Conservation (phyloP, 768 basidiomycete species). For the Suillus discolor region DNA sequence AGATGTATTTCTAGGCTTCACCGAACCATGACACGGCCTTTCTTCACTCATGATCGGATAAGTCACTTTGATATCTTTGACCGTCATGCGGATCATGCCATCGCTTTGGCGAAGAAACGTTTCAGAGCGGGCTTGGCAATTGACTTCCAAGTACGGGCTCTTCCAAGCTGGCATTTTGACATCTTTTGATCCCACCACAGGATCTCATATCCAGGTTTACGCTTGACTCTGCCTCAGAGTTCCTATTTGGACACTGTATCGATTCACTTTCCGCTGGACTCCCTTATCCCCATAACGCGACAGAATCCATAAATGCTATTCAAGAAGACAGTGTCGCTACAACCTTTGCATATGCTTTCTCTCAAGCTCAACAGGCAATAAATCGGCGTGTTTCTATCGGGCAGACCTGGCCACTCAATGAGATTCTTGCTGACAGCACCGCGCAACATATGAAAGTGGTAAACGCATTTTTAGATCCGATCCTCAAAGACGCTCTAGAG, state of each 20-base stretch:
- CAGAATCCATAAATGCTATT: constrained; percentile 10
- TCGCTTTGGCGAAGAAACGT: constrained; percentile 46
- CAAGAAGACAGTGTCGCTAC: constrained; percentile 18
- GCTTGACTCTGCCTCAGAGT: constrained; percentile 56
- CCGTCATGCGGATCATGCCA: constrained; percentile 50
- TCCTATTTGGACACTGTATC: constrained; percentile 49
- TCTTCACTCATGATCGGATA: constrained; percentile 65
- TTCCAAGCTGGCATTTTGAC: background rate
- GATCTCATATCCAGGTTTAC: constrained; percentile 51
- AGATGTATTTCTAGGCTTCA: constrained; percentile 48
- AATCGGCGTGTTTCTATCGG: constrained; percentile 32
- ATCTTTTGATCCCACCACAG: constrained; percentile 19
- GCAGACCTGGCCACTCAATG: constrained; percentile 42
- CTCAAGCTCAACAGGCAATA: constrained; percentile 34
- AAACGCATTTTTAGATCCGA: constrained; percentile 40
- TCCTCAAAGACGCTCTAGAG: constrained; percentile 37
- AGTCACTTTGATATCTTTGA: constrained; percentile 67
- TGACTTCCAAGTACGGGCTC: constrained; percentile 55
- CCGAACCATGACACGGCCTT: constrained; percentile 68
- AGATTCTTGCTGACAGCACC: constrained; percentile 37
- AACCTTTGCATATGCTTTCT: constrained; percentile 38
- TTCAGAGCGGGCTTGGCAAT: constrained; percentile 50
- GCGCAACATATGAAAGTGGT: constrained; percentile 40
- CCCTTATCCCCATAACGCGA: constrained; percentile 38
- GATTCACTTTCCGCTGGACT: constrained; percentile 39